Base-by-base conservation (phyloP, 1,139 yeast genomes). In the Scheffersomyces segobiensis region DNA sequence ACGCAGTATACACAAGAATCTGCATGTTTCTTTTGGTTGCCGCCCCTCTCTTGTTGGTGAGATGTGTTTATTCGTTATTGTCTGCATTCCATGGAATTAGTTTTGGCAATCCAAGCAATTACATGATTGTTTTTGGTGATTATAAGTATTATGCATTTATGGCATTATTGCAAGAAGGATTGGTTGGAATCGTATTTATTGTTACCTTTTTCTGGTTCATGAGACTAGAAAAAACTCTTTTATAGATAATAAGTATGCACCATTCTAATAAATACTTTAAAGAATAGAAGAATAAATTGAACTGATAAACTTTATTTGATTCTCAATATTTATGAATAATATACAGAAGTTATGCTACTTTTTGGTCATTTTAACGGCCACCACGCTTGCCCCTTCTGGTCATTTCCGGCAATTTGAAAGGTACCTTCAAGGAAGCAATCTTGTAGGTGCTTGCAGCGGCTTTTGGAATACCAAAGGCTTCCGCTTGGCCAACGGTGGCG, bases 361-460 rank as follows among this genome's bases (percentile, higher is more conserved):
- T 47, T 48, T 48, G n/a, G 24, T 26, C 53, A 14, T 17, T 32
- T 54, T 49, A 55, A 24, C 53, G 53, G 48, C 58, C 56, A 53
- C 47, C 52, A 69, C 88, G 83, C 51, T 56, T 62, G 26, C 87
- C 87, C 71, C 92, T 82, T 79, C 88, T 87, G 18, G 87, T 84
- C 82, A 91, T 82, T 67, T 90, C 95, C 10, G 99, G 99, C 58
- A 92, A 80, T 71, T 87, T 89, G 75, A 96, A 89, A 49, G 99
- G 99, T 49, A 93, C 97, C 71, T 85, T 88, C 73, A 95, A 83
- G 22, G 84, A 75, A 8, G 98, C 99, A 63, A 93, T 81, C 75
- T 92, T 92, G 73, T 89, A 88, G 52, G 86, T 81, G 14, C 85
- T 73, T 32, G 91, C 90, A 59, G 84, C 82, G 53, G 85, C 76